Conservation (phyloP, 768 basidiomycete genomes). For the Leccinum fibrillosum region DNA sequence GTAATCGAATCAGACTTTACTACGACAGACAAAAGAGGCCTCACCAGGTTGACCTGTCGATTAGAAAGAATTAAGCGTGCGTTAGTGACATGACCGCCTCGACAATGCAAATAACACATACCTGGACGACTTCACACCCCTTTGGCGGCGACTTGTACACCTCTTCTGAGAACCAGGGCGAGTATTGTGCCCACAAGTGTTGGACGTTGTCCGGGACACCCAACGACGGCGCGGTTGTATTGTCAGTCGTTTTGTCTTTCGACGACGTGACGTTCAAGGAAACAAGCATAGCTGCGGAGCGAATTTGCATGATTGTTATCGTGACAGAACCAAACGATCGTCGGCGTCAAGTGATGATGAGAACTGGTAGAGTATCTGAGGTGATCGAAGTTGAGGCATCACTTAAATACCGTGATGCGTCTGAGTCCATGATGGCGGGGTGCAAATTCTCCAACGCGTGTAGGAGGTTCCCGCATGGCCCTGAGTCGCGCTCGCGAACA, state of each 20-base stretch:
- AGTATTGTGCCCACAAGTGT: background rate
- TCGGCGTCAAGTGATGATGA: background rate
- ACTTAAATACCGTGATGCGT: background rate
- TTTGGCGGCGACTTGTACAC: background rate
- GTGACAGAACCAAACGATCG: background rate
- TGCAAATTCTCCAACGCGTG: background rate
- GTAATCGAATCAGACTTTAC: background rate
- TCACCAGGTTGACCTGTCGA: background rate
- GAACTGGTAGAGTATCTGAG: background rate
- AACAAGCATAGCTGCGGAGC: background rate
- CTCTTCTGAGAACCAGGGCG: background rate
- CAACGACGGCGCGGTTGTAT: background rate
- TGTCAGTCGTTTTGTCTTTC: background rate
- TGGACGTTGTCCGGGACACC: background rate
- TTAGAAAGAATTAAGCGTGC: background rate
- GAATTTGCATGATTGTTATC: background rate
- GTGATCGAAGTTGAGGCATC: background rate
- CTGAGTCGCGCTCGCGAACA: background rate
- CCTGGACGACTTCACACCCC: background rate
- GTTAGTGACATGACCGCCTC: background rate
- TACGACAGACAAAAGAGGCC: background rate
- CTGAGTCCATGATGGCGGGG: background rate
- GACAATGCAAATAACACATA: background rate
- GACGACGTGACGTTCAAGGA: background rate
- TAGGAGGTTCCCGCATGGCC: background rate